Evolutionary conservation across 495 filamentous ascomycete genomes (phyloP), one percentile per base, ranked within the genome.

Genomic region (Hypoxylon intermedium): DNA sequence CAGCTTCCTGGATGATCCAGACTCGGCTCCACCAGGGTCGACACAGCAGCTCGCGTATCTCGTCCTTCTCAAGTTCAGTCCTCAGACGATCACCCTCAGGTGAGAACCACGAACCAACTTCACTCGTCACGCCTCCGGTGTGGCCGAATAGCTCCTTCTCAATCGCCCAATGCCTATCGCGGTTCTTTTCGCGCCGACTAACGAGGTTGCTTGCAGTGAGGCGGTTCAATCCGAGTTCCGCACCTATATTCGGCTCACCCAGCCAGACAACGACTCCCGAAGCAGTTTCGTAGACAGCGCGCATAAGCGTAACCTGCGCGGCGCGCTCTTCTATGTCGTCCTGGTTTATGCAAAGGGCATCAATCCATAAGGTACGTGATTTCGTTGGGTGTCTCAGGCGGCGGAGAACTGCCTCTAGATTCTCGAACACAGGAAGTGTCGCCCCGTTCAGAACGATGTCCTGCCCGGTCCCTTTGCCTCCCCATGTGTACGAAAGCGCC

Each of bases 321-420:
- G 45, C 52, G 15, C 63, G 60, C 59, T 76, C 73, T 24, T 34
- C 26, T 2, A 40, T 6, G 44, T 72, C 63, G 6, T 49, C 31
- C 45, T 77, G 74, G 59, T 75, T 72, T 43, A 77, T 74, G 62
- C 73, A 77, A 11, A 77, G 40, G 24, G 67, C 62, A 41, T 77
- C 74, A n/a, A 74, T 48, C 72, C 69, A 74, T 15, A 37, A 15
- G n/a, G 34, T 37, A 2, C 34, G 12, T 13, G 34, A 6, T 13
- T 37, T 37, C 34, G 11, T 13, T 15, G 34, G 34, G 12, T 13
- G 34, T 37, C 34, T 37, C 34, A 37, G 34, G 12, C 34, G 34
- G 5, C 34, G 34, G 34, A 37, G 34, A 15, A 37, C 34, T 2
- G 34, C 34, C n/a, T 15, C 34, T 37, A 37, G n/a, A n/a, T 37